These are phyloP conservation scores for Arabis hirsuta DNA, from an alignment of 345 rosid species.

Conservation along the genomic window DNA sequence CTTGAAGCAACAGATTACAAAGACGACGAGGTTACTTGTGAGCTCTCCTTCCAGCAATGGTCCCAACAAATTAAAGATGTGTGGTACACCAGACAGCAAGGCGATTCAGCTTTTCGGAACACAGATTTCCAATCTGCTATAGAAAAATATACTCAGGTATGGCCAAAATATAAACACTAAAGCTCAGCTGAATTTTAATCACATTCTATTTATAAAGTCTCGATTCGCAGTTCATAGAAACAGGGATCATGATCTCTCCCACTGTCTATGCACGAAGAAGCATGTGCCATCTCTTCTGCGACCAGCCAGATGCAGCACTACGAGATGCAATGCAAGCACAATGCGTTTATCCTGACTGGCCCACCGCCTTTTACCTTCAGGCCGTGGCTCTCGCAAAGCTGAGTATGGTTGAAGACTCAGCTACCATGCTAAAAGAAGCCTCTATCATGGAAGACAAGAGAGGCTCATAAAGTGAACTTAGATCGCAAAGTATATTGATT, in stretches of 20 bases:
- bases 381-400: slow-evolving; percentile 85
- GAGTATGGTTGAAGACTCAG: slow-evolving; percentile 86
- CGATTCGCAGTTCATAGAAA: slow-evolving; percentile 68
- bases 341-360: slow-evolving; percentile 84
- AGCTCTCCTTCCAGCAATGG: slow-evolving; percentile 98
- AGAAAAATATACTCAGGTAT: slow-evolving; percentile 84
- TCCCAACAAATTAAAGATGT: slow-evolving; percentile 85
- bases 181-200: neutral
- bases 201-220: neutral
- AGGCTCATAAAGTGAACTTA: slow-evolving; percentile 43
- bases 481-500: neutral
- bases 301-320: slow-evolving; percentile 85
- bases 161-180: neutral
- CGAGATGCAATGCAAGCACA: slow-evolving; percentile 98
- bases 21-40: slow-evolving; percentile 88
- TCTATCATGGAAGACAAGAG: slow-evolving; percentile 70
- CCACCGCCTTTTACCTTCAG: slow-evolving; percentile 89
- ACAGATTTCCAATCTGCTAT: slow-evolving; percentile 71
- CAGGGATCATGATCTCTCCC: slow-evolving; percentile 85
- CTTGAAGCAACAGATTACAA: slow-evolving; percentile 76
- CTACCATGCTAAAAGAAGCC: slow-evolving; percentile 82
- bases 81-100: slow-evolving; percentile 87
- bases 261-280: slow-evolving; percentile 83
- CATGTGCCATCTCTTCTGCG: slow-evolving; percentile 73
- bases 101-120: slow-evolving; percentile 78